Percentiles rank a stretch among this genome's conserved stretches.
These are phyloP conservation scores for Camellia granthamiana DNA, from an alignment of 148 eudicot species.

Conservation along the genomic window DNA sequence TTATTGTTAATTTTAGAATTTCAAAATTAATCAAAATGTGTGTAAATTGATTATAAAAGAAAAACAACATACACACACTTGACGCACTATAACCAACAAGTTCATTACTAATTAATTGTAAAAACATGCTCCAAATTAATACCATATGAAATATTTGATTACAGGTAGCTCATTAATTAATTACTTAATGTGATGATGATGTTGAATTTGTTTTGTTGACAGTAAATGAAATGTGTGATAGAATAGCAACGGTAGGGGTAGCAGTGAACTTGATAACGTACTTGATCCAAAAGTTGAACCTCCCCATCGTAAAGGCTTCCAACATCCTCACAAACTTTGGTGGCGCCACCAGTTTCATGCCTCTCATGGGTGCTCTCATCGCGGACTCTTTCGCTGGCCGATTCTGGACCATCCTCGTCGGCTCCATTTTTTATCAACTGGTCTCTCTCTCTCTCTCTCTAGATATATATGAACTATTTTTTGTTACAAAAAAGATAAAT, in stretches of 20 bases:
- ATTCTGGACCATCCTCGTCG: slow-evolving; percentile 65
- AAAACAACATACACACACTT: too few relatives aligned
- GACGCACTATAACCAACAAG: too few relatives aligned
- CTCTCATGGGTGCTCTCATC: slow-evolving; percentile 66
- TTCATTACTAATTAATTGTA: too few relatives aligned
- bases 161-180: too few relatives aligned
- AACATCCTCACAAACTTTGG: slow-evolving; percentile 65
- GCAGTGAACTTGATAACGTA: slow-evolving; percentile 73
- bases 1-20: too few relatives aligned
- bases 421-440: slow-evolving; percentile 61
- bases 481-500: too few relatives aligned
- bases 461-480: background rate
- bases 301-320: slow-evolving; percentile 74
- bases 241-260: slow-evolving; percentile 58
- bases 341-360: slow-evolving; percentile 67
- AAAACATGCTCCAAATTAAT: too few relatives aligned
- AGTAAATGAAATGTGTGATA: slow-evolving; percentile 78
- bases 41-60: too few relatives aligned
- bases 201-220: slow-evolving; percentile 8
- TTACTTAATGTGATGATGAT: too few relatives aligned
- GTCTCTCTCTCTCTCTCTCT: slow-evolving; percentile 21
- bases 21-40: too few relatives aligned
- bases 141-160: too few relatives aligned
- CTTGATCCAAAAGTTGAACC: slow-evolving; percentile 55
- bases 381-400: slow-evolving; percentile 83